phyloP scores from a whole-genome alignment of 2,329 filamentous ascomycete species.

The Rachicladosporium sp. region DNA sequence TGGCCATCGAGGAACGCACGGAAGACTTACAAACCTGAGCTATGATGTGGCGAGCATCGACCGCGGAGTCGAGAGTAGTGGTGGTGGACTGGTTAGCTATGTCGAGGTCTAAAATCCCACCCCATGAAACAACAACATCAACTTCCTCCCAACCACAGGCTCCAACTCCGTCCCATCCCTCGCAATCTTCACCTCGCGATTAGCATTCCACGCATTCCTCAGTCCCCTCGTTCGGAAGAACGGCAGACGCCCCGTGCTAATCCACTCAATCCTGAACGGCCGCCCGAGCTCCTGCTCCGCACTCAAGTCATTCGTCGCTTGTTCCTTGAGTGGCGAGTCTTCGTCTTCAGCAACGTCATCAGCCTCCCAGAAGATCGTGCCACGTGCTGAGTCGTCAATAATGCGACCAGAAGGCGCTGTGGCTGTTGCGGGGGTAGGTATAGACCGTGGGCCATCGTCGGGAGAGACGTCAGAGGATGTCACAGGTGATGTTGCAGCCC shows the following conservation, averaged over 20 bases:
- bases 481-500: too few relatives aligned
- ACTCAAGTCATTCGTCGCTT: conserved; percentile 24
- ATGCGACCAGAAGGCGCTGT: conserved; percentile 72
- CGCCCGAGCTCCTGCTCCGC: conserved; percentile 66
- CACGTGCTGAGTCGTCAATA: conserved; percentile 84
- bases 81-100: not conserved
- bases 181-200: conserved; percentile 90
- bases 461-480: not conserved
- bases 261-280: conserved; percentile 82
- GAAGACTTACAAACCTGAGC: conserved; percentile 3
- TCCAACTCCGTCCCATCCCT: conserved; percentile 90
- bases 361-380: conserved; percentile 93
- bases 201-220: conserved; percentile 89
- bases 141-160: conserved; percentile 60
- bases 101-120: conserved; percentile 4
- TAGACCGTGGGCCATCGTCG: conserved; percentile 50
- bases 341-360: conserved; percentile 46
- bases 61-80: not conserved
- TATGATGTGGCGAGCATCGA: not conserved
- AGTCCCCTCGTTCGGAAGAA: conserved; percentile 82
- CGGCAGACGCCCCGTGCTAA: conserved; percentile 69
- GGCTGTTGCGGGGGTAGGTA: conserved; percentile 64
- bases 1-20: conserved; percentile 10
- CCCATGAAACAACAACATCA: conserved; percentile 59
- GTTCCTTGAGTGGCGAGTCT: conserved; percentile 13